Percentiles rank a stretch among this genome's conserved stretches.
phyloP scores from a whole-genome alignment of 306 rosid species.

The Lupinus albus region DNA sequence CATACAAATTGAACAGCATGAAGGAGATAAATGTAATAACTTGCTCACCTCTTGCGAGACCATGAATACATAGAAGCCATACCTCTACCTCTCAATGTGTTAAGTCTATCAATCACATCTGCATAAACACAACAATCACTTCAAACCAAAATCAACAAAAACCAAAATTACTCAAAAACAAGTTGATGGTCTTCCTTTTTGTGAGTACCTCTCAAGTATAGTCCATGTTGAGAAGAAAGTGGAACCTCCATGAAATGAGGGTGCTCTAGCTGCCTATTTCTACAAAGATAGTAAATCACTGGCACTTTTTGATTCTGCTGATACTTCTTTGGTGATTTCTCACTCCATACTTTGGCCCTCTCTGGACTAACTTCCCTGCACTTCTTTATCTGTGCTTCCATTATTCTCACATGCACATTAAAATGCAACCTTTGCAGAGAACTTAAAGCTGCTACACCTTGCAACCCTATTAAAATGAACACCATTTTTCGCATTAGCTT shows the following conservation, averaged over 20 bases:
- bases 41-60: conserved; percentile 91
- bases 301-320: conserved; percentile 81
- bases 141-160: conserved; percentile 22
- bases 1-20: conserved; percentile 35
- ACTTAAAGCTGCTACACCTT: neutral
- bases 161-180: neutral
- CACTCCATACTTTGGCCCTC: conserved; percentile 95
- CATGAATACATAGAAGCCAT: conserved; percentile 91
- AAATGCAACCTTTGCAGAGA: conserved; percentile 33
- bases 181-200: neutral
- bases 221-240: conserved; percentile 73
- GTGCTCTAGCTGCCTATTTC: conserved; percentile 90
- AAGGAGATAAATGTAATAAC: conserved; percentile 17
- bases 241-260: conserved; percentile 99
- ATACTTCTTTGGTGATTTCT: conserved; percentile 87
- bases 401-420: neutral
- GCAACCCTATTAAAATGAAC: conserved; percentile 27
- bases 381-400: conserved; percentile 76
- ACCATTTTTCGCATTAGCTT: conserved; percentile 35
- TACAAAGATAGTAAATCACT: conserved; percentile 82
- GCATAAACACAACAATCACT: conserved; percentile 39
- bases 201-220: conserved; percentile 76
- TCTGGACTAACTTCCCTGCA: conserved; percentile 85
- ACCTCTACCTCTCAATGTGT: conserved; percentile 87
- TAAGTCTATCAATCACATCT: conserved; percentile 90